A percentile compares a stretch with the other conserved stretches of the same genome.
Evolutionary conservation across 2,329 filamentous ascomycete genomes (phyloP).

Genomic region (Uncinocarpus reesii): DNA sequence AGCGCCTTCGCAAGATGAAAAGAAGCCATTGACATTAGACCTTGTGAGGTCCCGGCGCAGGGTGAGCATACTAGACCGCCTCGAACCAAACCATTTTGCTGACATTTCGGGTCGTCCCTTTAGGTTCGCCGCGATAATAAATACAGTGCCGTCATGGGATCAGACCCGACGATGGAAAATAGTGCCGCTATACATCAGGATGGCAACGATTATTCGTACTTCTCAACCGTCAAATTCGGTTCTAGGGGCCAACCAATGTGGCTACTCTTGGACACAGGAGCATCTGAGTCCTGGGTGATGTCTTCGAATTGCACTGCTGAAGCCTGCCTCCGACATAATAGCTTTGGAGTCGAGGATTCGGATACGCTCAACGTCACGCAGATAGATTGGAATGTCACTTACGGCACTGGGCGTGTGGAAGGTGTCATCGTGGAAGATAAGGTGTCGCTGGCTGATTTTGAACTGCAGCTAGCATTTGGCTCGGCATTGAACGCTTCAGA

Average conservation of each 20-base stretch:
- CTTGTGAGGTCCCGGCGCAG: constrained; percentile 28
- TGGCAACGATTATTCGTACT: constrained; percentile 46
- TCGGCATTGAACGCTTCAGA: constrained; percentile 59
- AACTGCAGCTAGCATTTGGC: constrained; percentile 53
- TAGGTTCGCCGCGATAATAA: constrained; percentile 38
- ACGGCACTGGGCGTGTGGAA: constrained; percentile 65
- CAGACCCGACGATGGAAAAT: constrained; percentile 34
- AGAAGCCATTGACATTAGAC: constrained; percentile 26
- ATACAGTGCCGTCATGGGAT: constrained; percentile 37
- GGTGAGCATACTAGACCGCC: constrained; percentile 12
- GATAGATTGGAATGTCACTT: constrained; percentile 55
- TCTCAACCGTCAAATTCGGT: constrained; percentile 43
- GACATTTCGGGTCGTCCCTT: not conserved
- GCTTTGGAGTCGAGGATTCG: constrained; percentile 58
- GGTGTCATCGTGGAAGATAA: constrained; percentile 59
- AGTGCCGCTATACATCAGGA: constrained; percentile 45
- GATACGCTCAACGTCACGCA: constrained; percentile 47
- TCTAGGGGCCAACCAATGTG: constrained; percentile 42
- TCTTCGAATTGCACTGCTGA: constrained; percentile 54
- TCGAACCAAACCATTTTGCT: not conserved
- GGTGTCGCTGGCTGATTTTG: constrained; percentile 54
- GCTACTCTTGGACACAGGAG: constrained; percentile 47
- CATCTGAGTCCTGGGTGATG: constrained; percentile 73
- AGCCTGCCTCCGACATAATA: constrained; percentile 60
- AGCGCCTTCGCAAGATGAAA: constrained; percentile 19